Base-by-base conservation (phyloP, 306 rosid species). In the Prunus davidiana region DNA sequence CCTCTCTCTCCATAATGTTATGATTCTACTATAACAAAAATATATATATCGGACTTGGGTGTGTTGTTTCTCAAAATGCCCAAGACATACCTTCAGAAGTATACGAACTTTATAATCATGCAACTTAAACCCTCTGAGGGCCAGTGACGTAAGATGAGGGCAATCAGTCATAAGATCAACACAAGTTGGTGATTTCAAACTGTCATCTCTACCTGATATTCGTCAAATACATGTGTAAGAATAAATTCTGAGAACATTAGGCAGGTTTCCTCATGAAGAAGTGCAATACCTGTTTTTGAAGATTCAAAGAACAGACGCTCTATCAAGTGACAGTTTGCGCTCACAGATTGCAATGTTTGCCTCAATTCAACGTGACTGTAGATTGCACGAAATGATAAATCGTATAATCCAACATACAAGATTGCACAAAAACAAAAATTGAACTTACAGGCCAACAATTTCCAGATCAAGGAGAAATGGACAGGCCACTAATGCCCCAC, bases 291-390 rank as follows among this genome's bases (percentile, higher is more conserved):
- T 89, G 92, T 83, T 88, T 91, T 92, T 56, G 98, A 89, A 64
- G 99, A 91, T 84, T 92, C 98, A 75, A 95, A 89, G 92, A 84
- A 88, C 83, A 95, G 80, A 32, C 98, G 99, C 88, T 95, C 96
- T 16, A 95, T 89, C 69, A 86, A 67, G 84, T 76, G 92, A 85
- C 99, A 95, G 86, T 84, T 84, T 47, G 90, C 79, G 76, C 96
- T 92, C 78, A 95, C 98, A 32, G 97, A 91, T 82, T 81, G 81
- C 91, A 95, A 78, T 63, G 97, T 95, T 83, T 88, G 97, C 93
- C 97, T 88, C 88, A 95, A 82, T 81, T 95, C 99, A 74, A 95
- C 99, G 78, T 95, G 93, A 70, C 99, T 95, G 77, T 66, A 57
- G 77, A 76, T 67, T 67, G 77, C 30, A 56, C 32, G 47, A 79